phyloP scores from a whole-genome alignment of 768 basidiomycete species.

The Dentipellis fragilis region DNA sequence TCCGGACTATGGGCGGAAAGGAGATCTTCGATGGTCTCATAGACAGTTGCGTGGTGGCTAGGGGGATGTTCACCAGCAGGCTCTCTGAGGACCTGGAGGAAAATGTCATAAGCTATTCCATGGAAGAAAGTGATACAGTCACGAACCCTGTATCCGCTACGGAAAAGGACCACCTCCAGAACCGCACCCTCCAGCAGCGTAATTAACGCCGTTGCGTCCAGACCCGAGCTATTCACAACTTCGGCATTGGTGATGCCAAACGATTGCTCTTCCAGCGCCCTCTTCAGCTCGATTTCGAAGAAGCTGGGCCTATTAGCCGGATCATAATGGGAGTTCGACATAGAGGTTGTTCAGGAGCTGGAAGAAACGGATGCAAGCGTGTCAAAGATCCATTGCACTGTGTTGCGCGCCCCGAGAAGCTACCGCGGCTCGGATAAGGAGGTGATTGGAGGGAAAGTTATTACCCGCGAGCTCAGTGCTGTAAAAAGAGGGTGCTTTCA shows the following conservation, averaged over 20 bases:
- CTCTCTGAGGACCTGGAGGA: constrained; percentile 1
- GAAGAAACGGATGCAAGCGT: too few species aligned
- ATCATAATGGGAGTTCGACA: too few species aligned
- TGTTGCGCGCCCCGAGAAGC: too few species aligned
- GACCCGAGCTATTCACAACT: neutral
- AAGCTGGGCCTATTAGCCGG: neutral
- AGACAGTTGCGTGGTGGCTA: neutral
- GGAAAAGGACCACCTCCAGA: constrained; percentile 5
- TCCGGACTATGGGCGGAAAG: constrained; percentile 6
- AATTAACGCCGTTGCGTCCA: constrained; percentile 7
- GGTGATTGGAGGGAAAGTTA: too few species aligned
- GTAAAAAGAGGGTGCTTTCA: too few species aligned
- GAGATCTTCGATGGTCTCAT: constrained; percentile 13
- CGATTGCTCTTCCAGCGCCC: constrained; percentile 8
- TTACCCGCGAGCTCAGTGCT: too few species aligned
- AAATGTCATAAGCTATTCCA: neutral
- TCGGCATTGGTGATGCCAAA: constrained; percentile 6
- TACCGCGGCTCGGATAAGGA: too few species aligned
- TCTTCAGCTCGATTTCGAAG: constrained; percentile 8
- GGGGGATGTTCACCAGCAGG: neutral
- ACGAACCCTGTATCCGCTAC: constrained; percentile 10
- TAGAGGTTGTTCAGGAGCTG: too few species aligned
- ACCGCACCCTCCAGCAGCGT: constrained; percentile 6
- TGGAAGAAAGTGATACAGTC: neutral
- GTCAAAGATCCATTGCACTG: too few species aligned